Evolutionary conservation across 495 filamentous ascomycete genomes (phyloP).

Genomic region (Halenospora varia): DNA sequence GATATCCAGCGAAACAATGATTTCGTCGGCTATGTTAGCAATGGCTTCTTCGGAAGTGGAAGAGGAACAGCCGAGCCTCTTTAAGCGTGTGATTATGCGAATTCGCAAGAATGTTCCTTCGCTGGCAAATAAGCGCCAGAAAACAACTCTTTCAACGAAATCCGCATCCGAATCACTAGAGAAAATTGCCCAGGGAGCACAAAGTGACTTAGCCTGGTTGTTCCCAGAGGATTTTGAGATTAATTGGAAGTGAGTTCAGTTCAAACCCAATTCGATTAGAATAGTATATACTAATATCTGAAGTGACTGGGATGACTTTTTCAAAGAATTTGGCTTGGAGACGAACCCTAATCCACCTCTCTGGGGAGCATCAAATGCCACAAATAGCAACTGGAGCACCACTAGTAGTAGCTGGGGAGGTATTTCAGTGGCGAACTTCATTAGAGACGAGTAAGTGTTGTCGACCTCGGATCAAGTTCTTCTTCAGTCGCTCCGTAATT

Average conservation of each 20-base stretch:
- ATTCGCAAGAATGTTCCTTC: background rate
- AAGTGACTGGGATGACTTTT: background rate
- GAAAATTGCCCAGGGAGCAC: too few species aligned
- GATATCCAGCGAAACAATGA: background rate
- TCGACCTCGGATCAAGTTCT: too few species aligned
- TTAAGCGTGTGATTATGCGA: slow-evolving; percentile 10
- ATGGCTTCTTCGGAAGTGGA: background rate
- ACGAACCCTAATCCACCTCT: background rate
- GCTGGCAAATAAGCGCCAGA: background rate
- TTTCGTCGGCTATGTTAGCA: background rate
- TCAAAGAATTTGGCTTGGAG: too few species aligned
- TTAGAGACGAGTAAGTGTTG: background rate
- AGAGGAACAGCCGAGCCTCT: slow-evolving; percentile 4
- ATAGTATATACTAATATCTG: background rate
- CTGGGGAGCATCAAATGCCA: background rate
- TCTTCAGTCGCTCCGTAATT: too few species aligned
- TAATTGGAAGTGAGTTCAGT: background rate
- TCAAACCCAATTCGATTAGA: background rate
- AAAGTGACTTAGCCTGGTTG: too few species aligned
- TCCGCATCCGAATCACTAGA: too few species aligned
- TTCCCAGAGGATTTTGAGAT: too few species aligned
- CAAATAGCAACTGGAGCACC: background rate
- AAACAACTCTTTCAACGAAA: background rate
- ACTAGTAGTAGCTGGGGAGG: background rate
- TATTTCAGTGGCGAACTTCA: background rate